Percentiles rank a stretch among this genome's conserved stretches.
Conservation (phyloP, 1,284 basidiomycete species). For the Ustilago sp. region DNA sequence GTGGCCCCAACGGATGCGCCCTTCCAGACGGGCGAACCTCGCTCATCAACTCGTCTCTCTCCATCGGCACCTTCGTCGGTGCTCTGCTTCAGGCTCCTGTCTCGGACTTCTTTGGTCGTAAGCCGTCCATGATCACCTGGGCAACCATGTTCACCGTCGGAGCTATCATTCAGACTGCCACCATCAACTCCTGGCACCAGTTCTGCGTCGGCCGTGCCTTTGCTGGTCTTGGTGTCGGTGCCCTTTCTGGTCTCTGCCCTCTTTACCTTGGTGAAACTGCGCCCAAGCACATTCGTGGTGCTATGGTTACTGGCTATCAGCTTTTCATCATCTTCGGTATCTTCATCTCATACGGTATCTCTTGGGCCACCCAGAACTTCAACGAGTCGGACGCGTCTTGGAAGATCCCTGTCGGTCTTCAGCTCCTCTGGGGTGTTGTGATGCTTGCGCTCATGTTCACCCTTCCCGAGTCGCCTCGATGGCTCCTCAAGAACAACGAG, state of each 20-base stretch:
- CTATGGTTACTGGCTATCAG: slow-evolving; percentile 82
- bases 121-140: slow-evolving; percentile 76
- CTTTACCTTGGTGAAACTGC: slow-evolving; percentile 85
- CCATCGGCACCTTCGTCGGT: slow-evolving; percentile 80
- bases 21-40: slow-evolving; percentile 72
- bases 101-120: slow-evolving; percentile 76
- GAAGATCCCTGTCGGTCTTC: slow-evolving; percentile 81
- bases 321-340: slow-evolving; percentile 76
- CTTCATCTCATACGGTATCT: slow-evolving; percentile 73
- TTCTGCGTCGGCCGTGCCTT: slow-evolving; percentile 57
- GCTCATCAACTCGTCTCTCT: slow-evolving; percentile 78
- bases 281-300: slow-evolving; percentile 83
- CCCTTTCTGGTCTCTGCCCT: slow-evolving; percentile 73
- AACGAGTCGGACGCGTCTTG: slow-evolving; percentile 43
- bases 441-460: slow-evolving; percentile 71
- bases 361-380: slow-evolving; percentile 70
- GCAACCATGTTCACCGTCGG: slow-evolving; percentile 69
- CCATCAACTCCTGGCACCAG: slow-evolving; percentile 46
- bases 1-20: slow-evolving; percentile 27
- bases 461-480: slow-evolving; percentile 83
- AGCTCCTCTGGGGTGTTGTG: slow-evolving; percentile 73
- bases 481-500: slow-evolving; percentile 79
- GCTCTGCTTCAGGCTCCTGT: slow-evolving; percentile 72
- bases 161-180: slow-evolving; percentile 61
- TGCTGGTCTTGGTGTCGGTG: slow-evolving; percentile 61